Evolutionary conservation across 352 stramenopile species (phyloP).

Genomic region (Pythium folliculosum): DNA sequence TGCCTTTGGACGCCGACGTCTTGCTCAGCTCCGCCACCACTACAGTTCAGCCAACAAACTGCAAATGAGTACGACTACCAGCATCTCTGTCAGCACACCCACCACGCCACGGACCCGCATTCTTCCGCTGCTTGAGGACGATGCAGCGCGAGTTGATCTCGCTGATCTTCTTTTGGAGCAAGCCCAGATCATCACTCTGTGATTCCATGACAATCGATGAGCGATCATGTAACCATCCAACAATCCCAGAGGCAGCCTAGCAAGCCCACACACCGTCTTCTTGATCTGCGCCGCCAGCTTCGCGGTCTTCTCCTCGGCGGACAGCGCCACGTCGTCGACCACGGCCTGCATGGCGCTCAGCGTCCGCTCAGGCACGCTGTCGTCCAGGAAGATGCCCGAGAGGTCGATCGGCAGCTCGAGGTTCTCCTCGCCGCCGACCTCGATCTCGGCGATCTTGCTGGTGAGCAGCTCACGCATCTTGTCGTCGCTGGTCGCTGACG

Average conservation of each 20-base stretch:
- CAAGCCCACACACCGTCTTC: conserved; percentile 36
- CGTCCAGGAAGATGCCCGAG: conserved; percentile 73
- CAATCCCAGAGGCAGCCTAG: not conserved
- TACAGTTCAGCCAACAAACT: conserved; percentile 12
- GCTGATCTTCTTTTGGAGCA: conserved; percentile 81
- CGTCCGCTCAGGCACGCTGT: conserved; percentile 38
- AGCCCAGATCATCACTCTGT: conserved; percentile 54
- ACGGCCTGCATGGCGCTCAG: conserved; percentile 42
- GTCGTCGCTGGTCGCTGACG: conserved; percentile 39
- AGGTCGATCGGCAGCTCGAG: conserved; percentile 75
- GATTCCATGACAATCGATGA: too few species aligned
- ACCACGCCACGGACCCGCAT: conserved; percentile 39
- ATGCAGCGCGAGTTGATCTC: conserved; percentile 83
- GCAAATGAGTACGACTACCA: too few species aligned
- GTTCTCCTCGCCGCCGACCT: conserved; percentile 81
- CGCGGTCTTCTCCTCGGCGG: conserved; percentile 47
- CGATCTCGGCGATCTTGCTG: conserved; percentile 85
- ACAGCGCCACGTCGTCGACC: conserved; percentile 38
- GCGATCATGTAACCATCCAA: too few species aligned
- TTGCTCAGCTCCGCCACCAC: conserved; percentile 67
- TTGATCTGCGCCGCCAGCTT: conserved; percentile 42
- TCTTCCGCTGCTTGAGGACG: conserved; percentile 77
- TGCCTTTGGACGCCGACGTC: conserved; percentile 61
- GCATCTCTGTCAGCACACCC: too few species aligned
- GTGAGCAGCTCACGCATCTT: conserved; percentile 74